Base-by-base conservation (phyloP, 331 rosid genomes). In the Malus hybrid region DNA sequence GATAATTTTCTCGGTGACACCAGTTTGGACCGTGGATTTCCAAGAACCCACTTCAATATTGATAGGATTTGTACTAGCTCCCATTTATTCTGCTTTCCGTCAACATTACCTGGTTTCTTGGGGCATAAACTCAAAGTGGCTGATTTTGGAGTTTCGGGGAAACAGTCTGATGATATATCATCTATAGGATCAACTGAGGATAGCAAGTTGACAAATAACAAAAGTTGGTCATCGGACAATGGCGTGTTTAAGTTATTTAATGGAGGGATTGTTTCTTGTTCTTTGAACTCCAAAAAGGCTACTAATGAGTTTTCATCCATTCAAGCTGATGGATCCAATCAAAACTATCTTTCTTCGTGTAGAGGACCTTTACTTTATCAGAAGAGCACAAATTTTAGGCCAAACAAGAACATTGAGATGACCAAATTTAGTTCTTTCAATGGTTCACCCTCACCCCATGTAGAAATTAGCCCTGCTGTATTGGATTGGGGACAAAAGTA, bases 51-150 rank as follows among this genome's bases (percentile, higher is more conserved):
- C 75, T 42, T 78, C 71, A 82, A 72, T 81, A 36, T 72, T 63
- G 85, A 68, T 73, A 81, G 78, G 52, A 84, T 86, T 65, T 91
- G 99, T 77, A 79, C 82, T 39, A 70, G 85, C 78, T 78, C 90
- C 71, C 84, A 66, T 48, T 79, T 83, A 10, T 89, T 94, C 80
- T 94, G 99, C 86, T 94, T 91, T 86, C 99, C 91, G 65, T 94
- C 99, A 20, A 85, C 90, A 68, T 63, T 94, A 78, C 77, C 83
- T 3, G 95, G 85, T 67, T 77, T 83, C 81, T 71, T 82, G 36
- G 87, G 80, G 77, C 75, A 76, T 66, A 73, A 58, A 48, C 18
- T 36, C 61, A 79, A 77, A 73, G 80, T 68, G 68, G 78, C 78
- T 72, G 85, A 83, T 78, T 3, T 50, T 33, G 88, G 85, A 66